Evolutionary conservation across 805 yeast species (phyloP).

Genomic region (Candida dajiaensis): DNA sequence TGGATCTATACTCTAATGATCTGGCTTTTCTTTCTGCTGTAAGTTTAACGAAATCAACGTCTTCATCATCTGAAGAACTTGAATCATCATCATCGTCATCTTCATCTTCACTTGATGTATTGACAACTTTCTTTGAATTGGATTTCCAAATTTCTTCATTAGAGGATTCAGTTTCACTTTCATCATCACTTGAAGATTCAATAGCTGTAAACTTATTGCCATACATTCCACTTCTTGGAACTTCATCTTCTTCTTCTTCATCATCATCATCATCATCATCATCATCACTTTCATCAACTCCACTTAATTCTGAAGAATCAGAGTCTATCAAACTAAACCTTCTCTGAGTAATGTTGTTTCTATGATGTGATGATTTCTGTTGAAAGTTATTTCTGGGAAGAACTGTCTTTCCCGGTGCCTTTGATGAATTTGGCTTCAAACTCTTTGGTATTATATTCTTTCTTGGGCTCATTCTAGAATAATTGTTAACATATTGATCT

Average conservation of each 20-base stretch:
- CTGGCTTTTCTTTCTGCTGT: conserved; percentile 62
- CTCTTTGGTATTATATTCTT: conserved; percentile 20
- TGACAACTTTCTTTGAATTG: conserved; percentile 23
- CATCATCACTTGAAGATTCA: conserved; percentile 28
- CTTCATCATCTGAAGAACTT: conserved; percentile 56
- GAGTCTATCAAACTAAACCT: conserved; percentile 39
- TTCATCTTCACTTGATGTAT: conserved; percentile 28
- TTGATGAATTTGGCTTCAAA: conserved; percentile 20
- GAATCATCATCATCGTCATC: conserved; percentile 35
- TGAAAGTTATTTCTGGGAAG: conserved; percentile 16
- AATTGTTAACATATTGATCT: background rate
- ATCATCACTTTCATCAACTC: conserved; percentile 31
- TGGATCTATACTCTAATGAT: conserved; percentile 38
- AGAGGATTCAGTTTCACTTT: conserved; percentile 19
- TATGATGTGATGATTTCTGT: background rate
- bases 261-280: conserved; percentile 17
- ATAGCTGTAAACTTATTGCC: conserved; percentile 25
- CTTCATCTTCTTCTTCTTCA: conserved; percentile 15
- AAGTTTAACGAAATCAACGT: conserved; percentile 65
- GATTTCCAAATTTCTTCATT: conserved; percentile 24
- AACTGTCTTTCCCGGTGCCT: conserved; percentile 26
- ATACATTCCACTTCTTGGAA: conserved; percentile 4
- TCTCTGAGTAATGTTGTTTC: conserved; percentile 17
- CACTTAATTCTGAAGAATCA: conserved; percentile 35
- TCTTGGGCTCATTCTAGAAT: conserved; percentile 11